Percentiles rank a stretch among this genome's conserved stretches.
Conservation (phyloP, 1,139 yeast genomes). For the Scheffersomyces stambukii region DNA sequence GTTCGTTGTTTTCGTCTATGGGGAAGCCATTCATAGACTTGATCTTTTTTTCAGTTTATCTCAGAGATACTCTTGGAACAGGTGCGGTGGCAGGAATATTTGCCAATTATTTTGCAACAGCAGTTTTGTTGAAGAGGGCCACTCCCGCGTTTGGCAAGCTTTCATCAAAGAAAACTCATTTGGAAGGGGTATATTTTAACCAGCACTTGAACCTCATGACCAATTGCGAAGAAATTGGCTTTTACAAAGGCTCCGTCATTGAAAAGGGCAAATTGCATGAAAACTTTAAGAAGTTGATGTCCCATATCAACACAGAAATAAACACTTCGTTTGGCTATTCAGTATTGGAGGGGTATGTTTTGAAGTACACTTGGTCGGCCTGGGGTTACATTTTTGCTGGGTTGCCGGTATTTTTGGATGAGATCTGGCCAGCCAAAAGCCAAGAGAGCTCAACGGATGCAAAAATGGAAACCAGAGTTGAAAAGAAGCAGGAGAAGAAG, state of each 20-base stretch:
- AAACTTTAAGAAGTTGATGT: conserved; percentile 52
- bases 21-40: conserved; percentile 91
- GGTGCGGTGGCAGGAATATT: conserved; percentile 81
- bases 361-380: conserved; percentile 94
- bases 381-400: conserved; percentile 89
- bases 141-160: conserved; percentile 88
- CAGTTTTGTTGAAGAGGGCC: conserved; percentile 63
- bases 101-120: conserved; percentile 76
- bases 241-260: conserved; percentile 84
- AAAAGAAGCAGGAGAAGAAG: conserved; percentile 9
- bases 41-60: conserved; percentile 80
- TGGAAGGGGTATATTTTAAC: conserved; percentile 88
- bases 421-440: conserved; percentile 29
- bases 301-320: conserved; percentile 46
- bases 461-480: conserved; percentile 4
- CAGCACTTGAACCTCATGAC: conserved; percentile 82
- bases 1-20: conserved; percentile 79
- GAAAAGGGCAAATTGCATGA: conserved; percentile 66
- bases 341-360: conserved; percentile 77
- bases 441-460: no score
- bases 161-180: conserved; percentile 65
- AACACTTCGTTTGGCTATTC: conserved; percentile 56
- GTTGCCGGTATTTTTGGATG: conserved; percentile 65
- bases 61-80: conserved; percentile 81
- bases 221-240: conserved; percentile 91